Evolutionary conservation across 768 basidiomycete genomes (phyloP), one percentile per base, ranked within the genome.

Genomic region (Pulveroboletus ravenelii): DNA sequence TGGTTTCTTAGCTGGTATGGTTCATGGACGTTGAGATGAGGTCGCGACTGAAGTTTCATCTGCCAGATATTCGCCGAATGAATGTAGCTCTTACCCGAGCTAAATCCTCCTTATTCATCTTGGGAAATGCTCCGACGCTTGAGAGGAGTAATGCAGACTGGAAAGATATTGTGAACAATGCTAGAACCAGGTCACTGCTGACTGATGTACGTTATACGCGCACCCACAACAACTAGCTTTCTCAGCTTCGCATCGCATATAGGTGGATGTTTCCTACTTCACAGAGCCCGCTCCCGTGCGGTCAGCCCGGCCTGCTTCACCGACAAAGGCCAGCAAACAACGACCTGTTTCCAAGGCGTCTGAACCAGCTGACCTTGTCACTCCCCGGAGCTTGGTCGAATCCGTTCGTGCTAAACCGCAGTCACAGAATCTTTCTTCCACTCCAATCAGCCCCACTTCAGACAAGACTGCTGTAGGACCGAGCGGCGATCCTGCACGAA

Each of bases 21-120:
- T 36, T 25, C 27, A 15, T 55, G 7, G 35, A 51, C 27, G 38
- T 44, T 29, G 47, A 10, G 17, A 44, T 14, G 35, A 40, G 46
- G 12, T 47, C 14, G 2, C 31, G 15, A 34, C 48, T 59, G 13
- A 58, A 32, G 49, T 25, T 37, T 10, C 5, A 14, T 32, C 27
- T 41, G 13, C 32, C 51, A 82, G 89, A 95, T 66, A 66, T 77
- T 18, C 84, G 94, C 39, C 85, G 95, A 39, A 95, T 98, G 89
- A 98, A 99, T 67, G 95, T 99, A n/a, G 94, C 94, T 27, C 72
- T 99, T 23, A 99, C 95, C n/a, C 84, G 96, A 59, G 92, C 95
- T 3, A 89, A 87, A 61, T 92, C 92, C 7, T 96, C 95, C 10
- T 71, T 99, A 3, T 99, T 93, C 67, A 84, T 99, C 48, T 76